Conservation (phyloP, 345 rosid genomes). For the Populus deltoides region DNA sequence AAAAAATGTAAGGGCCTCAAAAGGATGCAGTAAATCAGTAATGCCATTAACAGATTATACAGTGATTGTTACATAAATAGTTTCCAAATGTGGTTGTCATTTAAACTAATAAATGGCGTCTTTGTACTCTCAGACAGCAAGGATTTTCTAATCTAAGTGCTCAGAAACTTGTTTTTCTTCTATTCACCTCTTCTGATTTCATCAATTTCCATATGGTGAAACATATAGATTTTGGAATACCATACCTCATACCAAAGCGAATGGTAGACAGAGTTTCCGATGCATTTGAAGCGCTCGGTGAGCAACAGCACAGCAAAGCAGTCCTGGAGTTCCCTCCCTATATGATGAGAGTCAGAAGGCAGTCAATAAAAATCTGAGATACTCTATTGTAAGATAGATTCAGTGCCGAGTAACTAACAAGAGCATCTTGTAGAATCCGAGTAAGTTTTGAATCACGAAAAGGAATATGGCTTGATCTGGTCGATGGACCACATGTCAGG, state of each 20-base stretch:
- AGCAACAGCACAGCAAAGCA: conserved; percentile 87
- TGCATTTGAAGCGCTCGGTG: conserved; percentile 77
- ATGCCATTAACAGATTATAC: background rate
- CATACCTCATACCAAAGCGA: conserved; percentile 84
- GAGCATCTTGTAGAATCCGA: conserved; percentile 80
- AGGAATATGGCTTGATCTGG: conserved; percentile 69
- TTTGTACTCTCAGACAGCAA: background rate
- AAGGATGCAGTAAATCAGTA: background rate
- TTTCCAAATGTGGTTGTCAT: background rate
- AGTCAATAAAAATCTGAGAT: conserved; percentile 1
- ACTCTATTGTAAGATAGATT: conserved; percentile 1
- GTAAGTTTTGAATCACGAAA: conserved; percentile 95
- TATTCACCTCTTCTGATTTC: background rate
- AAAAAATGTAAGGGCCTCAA: background rate
- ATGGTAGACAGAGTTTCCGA: conserved; percentile 82
- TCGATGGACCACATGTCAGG: conserved; percentile 61
- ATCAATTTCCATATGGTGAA: background rate
- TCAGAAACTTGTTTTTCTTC: background rate
- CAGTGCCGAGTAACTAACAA: conserved; percentile 43
- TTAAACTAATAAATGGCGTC: background rate
- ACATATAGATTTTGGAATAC: conserved; percentile 3
- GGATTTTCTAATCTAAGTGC: background rate
- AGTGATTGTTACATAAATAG: background rate
- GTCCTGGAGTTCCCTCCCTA: conserved; percentile 85
- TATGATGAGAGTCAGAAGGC: conserved; percentile 15